These are phyloP conservation scores for Daldinia vernicosa DNA, from an alignment of 495 filamentous ascomycete genomes.

Conservation along the genomic window DNA sequence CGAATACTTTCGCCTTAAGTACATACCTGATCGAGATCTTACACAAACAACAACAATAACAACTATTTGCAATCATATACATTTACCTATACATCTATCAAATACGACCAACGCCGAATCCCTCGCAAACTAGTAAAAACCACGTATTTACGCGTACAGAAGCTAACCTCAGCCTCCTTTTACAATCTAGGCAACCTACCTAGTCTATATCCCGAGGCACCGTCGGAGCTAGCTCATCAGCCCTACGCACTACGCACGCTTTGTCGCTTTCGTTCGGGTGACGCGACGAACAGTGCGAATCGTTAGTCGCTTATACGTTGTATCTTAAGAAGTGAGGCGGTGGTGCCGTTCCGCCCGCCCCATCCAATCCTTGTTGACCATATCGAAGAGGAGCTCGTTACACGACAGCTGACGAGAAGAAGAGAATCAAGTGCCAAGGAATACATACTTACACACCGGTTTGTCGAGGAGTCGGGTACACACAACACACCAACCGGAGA, in stretches of 20 bases:
- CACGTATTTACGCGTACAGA: not conserved
- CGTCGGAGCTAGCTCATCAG: constrained; percentile 27
- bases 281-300: constrained; percentile 27
- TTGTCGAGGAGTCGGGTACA: not conserved
- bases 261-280: not conserved
- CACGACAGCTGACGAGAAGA: constrained; percentile 13
- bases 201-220: not conserved
- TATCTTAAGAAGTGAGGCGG: constrained; percentile 34
- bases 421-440: constrained; percentile 8
- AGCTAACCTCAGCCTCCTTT: not conserved
- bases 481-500: not conserved
- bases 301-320: constrained; percentile 5
- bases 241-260: constrained; percentile 21
- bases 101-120: not conserved
- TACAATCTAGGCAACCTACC: not conserved
- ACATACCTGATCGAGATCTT: not conserved
- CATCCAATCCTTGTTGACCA: not conserved
- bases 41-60: not conserved
- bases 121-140: not conserved
- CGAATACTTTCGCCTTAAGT: not conserved
- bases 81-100: not conserved
- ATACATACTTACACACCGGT: not conserved
- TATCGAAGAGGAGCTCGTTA: constrained; percentile 5
- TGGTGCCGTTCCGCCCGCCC: constrained; percentile 9
- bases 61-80: not conserved